Base-by-base conservation (phyloP, 257 asterid species). In the Nicotiana knightiana region DNA sequence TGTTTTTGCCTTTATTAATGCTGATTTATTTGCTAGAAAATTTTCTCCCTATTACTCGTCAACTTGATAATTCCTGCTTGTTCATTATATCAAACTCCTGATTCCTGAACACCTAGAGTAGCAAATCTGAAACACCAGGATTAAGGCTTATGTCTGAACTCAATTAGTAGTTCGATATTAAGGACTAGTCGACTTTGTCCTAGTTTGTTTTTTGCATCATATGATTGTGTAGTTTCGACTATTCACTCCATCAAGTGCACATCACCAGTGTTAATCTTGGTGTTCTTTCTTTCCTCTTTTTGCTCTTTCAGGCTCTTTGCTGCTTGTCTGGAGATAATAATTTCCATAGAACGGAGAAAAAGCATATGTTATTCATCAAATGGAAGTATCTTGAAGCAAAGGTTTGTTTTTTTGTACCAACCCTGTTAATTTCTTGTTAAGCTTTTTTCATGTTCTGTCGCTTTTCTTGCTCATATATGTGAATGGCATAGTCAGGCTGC, bases 311-410 rank as follows among this genome's bases (percentile, higher is more conserved):
- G 98, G 96, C 97, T 80, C 92, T 88, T 83, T 84, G 82, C 86
- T 87, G 90, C 88, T 83, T 94, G 77, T 86, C 93, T 2, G 88
- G 84, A 67, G 81, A 76, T 63, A 78, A 57, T 2, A 82, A 81
- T 66, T 82, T 54, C 51, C 71, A 67, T 3, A 82, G 81, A 61
- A 81, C 84, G 12, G 83, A 82, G 46, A 93, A 90, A 91, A 94
- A 94, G 86, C 97, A 89, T 26, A 21, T 87, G 28, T 83, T 86
- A 82, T 94, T 93, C 90, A 89, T 94, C 89, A 94, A 92, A 80
- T 94, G 93, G 96, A 94, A 93, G 85, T 91, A 82, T 83, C 86
- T 94, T 9, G 97, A 94, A 85, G 92, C 97, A 33, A 94, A 94
- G 98, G 98, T 92, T 80, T 63, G 16, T 58, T 13, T 37, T 15